Evolutionary conservation across 1,139 yeast genomes (phyloP), one percentile per base, ranked within the genome.

Genomic region (Geotrichum macrosporum): DNA sequence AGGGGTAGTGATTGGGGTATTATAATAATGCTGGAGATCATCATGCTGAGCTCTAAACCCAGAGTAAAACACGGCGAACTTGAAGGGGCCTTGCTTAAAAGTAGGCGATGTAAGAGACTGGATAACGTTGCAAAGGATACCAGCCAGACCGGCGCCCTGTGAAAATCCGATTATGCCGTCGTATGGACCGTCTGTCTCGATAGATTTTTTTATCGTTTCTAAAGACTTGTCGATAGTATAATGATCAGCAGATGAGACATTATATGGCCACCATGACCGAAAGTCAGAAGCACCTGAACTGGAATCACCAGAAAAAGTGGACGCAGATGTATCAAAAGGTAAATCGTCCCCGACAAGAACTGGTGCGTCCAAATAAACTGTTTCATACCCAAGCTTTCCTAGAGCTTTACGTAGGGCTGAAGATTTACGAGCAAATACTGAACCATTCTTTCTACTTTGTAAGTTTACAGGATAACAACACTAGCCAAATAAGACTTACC

Each of bases 141-240:
- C 78, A 1, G 94, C 78, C 62, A 92, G 69, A 3, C 94, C 95
- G 1, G 96, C 94, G 53, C 98, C 98, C 64, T 92, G 97, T 16
- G 94, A 82, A 62, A 89, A 92, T 2, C 96, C 97, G 47, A 92
- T 68, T 24, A 89, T 72, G 2, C 96, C 97, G 48, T 80, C 82
- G 60, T 82, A 88, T 0, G 97, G 97, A 0, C 97, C 97, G 53
- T 87, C 73, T 51, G 72, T 68, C 40, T 72, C 70, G 54, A 86
- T 79, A 48, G 81, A 73, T 1, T 71, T 65, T 22, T 72, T 68
- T 20, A 89, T 73, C n/a, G 74, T 71, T 9, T 70, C 68, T 41
- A 80, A 64, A 2, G 84, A 74, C 12, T 69, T 66, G 27, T 69
- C 70, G 12, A 74, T 59, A 30, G 67, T 65, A 48, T 66, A 69